phyloP scores from a whole-genome alignment of 2,329 filamentous ascomycete genomes.

The Waltergamsia citrina region DNA sequence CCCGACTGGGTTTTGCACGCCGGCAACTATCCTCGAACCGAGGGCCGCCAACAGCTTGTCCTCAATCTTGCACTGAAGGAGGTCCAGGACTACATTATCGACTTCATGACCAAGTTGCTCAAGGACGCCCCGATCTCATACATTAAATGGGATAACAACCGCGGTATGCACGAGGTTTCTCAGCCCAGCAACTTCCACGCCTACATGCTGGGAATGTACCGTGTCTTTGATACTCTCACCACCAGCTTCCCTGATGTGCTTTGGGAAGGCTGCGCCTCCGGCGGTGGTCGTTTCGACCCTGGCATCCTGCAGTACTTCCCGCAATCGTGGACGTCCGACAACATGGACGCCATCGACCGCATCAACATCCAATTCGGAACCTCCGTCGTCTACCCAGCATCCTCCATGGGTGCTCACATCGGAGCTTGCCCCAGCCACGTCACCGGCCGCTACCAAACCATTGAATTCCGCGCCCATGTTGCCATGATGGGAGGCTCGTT shows the following conservation, averaged over 20 bases:
- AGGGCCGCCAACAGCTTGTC: constrained; percentile 49
- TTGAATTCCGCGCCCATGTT: constrained; percentile 53
- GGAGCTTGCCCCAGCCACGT: constrained; percentile 50
- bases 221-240: constrained; percentile 50
- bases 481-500: constrained; percentile 62
- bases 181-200: constrained; percentile 42
- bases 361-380: constrained; percentile 56
- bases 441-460: constrained; percentile 43
- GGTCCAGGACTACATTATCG: constrained; percentile 54
- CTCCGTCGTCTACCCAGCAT: constrained; percentile 51
- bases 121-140: constrained; percentile 42
- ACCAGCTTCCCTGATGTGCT: constrained; percentile 50
- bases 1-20: constrained; percentile 56
- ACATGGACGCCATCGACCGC: constrained; percentile 53
- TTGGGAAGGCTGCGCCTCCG: constrained; percentile 58
- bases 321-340: constrained; percentile 56
- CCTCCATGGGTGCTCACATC: constrained; percentile 57
- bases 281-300: constrained; percentile 55
- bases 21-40: constrained; percentile 43
- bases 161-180: constrained; percentile 51
- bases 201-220: constrained; percentile 57
- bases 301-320: constrained; percentile 56
- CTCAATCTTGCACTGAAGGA: constrained; percentile 51
- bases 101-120: constrained; percentile 42
- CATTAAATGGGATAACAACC: constrained; percentile 62